Percentiles rank a stretch among this genome's conserved stretches.
Conservation (phyloP, 768 basidiomycete species). For the Suillus spraguei region DNA sequence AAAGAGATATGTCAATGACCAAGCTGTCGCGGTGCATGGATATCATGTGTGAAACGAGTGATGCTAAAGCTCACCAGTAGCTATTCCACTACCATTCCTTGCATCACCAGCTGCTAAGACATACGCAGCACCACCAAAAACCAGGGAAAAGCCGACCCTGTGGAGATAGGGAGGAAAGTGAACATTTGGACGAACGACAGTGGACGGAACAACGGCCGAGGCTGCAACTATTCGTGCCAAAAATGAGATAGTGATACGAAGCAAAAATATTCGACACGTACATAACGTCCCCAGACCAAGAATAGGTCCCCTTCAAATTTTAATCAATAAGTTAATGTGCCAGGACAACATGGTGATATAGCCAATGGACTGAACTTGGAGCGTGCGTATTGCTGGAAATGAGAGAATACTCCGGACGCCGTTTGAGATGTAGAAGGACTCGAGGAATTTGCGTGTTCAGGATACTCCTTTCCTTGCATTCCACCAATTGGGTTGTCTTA, state of each 20-base stretch:
- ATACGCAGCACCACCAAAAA: conserved; percentile 48
- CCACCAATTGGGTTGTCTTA: background rate
- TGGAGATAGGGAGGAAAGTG: conserved; percentile 45
- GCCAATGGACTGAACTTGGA: conserved; percentile 31
- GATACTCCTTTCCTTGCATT: conserved; percentile 1
- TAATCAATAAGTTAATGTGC: background rate
- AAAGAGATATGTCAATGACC: conserved; percentile 49
- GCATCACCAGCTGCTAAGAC: conserved; percentile 41
- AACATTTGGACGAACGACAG: conserved; percentile 28
- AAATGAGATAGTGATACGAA: background rate
- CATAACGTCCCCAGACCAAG: conserved; percentile 38
- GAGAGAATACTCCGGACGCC: conserved; percentile 27
- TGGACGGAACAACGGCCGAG: conserved; percentile 38
- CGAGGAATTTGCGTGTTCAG: background rate
- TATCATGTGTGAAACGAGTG: background rate
- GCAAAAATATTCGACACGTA: conserved; percentile 21
- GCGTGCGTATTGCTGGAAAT: conserved; percentile 31
- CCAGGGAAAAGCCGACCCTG: conserved; percentile 44
- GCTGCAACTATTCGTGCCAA: conserved; percentile 33
- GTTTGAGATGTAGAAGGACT: conserved; percentile 12
- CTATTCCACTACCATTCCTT: conserved; percentile 47
- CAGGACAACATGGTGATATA: conserved; percentile 19
- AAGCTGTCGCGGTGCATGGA: conserved; percentile 32
- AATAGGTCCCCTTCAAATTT: conserved; percentile 27
- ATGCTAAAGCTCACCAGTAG: conserved; percentile 28